Evolutionary conservation across 2,329 filamentous ascomycete species (phyloP), one percentile per base, ranked within the genome.

Genomic region (Herpotrichia juniperi): DNA sequence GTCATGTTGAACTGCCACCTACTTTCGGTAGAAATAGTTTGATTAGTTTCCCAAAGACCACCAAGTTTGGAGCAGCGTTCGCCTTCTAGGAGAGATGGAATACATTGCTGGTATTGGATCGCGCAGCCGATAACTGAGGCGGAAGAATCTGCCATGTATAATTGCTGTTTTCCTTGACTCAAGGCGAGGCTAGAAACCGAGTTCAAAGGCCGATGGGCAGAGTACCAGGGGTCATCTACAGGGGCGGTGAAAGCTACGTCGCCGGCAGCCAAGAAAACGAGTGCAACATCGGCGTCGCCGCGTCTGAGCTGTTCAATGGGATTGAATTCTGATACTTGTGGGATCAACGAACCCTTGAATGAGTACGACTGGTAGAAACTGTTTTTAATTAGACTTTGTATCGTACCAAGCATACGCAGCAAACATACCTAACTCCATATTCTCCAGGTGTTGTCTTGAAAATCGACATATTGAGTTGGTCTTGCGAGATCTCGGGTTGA

Each of bases 31-130:
- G 11, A 9, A 26, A 26, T n/a, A 42, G n/a, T 32, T 25, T 14
- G 35, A 43, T 21, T 8, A 6, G 28, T 21, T 16, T 52, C 51
- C 24, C 25, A 12, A 17, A 28, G 11, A 22, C 55, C 62, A 12
- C 39, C 48, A 32, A 59, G 53, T 11, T 43, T 42, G 6, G 39
- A 59, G 42, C 58, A 66, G 26, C 44, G 25, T 11, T 11, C 12
- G 28, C 28, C 46, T 19, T 43, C 43, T 19, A 28, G 37, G 7
- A 35, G 46, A 22, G 16, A 51, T 4, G 67, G 61, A 19, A 70
- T 69, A 59, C 71, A 73, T 19, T 65, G 51, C 50, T 72, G 64
- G 46, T 64, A 63, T 47, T 72, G 69, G 40, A 70, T 67, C 5
- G 57, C 54, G 44, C 71, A 74, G 3, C 63, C 68, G 14, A 70